A percentile compares a stretch with the other conserved stretches of the same genome.
phyloP scores from a whole-genome alignment of 306 rosid genomes.

The Prosopis cineraria region DNA sequence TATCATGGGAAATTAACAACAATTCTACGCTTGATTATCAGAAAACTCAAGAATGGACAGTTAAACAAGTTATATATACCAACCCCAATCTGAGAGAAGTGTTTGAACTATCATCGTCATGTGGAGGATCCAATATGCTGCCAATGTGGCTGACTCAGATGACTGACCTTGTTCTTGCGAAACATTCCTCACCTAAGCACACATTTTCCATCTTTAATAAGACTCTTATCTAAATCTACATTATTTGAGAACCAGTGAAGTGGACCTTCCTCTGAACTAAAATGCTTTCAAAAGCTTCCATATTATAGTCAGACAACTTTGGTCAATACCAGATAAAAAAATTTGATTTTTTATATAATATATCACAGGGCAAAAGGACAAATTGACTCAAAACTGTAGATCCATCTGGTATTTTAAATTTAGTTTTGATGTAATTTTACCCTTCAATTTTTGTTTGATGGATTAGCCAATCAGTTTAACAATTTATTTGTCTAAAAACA shows the following conservation, averaged over 20 bases:
- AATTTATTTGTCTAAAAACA: too few relatives aligned
- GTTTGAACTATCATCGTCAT: neutral
- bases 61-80: neutral
- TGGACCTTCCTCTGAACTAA: neutral
- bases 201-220: slow-evolving; percentile 2
- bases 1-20: neutral
- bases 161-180: slow-evolving; percentile 8
- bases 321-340: neutral
- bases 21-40: neutral
- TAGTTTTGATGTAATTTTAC: too few relatives aligned
- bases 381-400: too few relatives aligned
- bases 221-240: neutral
- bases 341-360: too few relatives aligned
- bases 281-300: neutral
- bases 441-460: too few relatives aligned
- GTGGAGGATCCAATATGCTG: slow-evolving; percentile 10
- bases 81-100: slow-evolving; percentile 17
- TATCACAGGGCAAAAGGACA: too few relatives aligned
- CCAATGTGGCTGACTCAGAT: slow-evolving; percentile 4
- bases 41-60: neutral
- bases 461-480: too few relatives aligned
- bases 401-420: too few relatives aligned
- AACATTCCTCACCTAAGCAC: neutral
- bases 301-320: neutral
- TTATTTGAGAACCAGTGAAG: neutral